phyloP scores from a whole-genome alignment of 139 green algal species.

The Astrephomene gubernaculifera region DNA sequence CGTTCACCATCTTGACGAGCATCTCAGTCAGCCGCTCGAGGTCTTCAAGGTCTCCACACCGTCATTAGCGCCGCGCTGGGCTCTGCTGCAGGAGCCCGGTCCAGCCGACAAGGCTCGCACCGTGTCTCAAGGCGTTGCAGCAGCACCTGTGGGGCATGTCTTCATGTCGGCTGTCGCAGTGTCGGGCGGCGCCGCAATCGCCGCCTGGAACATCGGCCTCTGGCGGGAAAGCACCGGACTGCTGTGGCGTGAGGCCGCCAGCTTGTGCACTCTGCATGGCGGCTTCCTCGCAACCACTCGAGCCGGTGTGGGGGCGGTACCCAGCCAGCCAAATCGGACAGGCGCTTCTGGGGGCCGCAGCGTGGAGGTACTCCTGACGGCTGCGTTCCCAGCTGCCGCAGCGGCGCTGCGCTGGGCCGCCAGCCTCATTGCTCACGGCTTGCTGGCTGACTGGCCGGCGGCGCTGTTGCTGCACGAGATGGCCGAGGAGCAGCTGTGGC shows the following conservation, averaged over 20 bases:
- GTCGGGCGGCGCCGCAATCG: not conserved
- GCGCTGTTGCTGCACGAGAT: conserved; percentile 2
- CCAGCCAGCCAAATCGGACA: not conserved
- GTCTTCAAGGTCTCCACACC: not conserved
- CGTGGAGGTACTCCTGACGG: not conserved
- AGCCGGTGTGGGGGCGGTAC: not conserved
- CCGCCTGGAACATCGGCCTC: not conserved
- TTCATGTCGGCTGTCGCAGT: not conserved
- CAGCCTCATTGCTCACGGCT: not conserved
- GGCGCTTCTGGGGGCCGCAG: not conserved
- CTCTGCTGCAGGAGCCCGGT: not conserved
- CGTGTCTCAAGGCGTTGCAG: not conserved
- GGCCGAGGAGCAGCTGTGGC: not conserved
- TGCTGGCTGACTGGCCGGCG: not conserved
- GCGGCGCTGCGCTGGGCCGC: not conserved
- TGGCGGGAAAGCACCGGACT: not conserved
- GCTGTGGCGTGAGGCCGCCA: conserved; percentile 1
- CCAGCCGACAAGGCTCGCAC: not conserved
- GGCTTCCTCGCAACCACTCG: not conserved
- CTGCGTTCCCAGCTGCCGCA: not conserved
- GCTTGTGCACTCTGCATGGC: not conserved
- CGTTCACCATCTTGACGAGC: not conserved
- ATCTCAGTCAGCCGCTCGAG: not conserved
- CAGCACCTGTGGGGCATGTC: not conserved
- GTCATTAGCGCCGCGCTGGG: not conserved